A percentile compares a stretch with the other conserved stretches of the same genome.
phyloP scores from a whole-genome alignment of 75 land plant species.

The Chamaecyparis obtusa region DNA sequence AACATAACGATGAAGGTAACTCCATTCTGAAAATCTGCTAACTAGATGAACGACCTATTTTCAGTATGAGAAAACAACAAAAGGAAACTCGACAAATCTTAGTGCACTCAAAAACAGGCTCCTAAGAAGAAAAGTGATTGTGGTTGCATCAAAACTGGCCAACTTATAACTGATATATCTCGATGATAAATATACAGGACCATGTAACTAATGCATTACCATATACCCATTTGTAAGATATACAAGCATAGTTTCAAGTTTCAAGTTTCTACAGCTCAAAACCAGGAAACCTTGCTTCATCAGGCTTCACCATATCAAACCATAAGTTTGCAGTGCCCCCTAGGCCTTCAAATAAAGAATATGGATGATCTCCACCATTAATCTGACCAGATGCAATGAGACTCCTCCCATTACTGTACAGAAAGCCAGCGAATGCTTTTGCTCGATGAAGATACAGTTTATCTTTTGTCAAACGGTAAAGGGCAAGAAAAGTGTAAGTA shows the following conservation, averaged over 20 bases:
- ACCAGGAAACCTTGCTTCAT: slow-evolving; percentile 64
- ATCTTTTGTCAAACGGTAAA: slow-evolving; percentile 49
- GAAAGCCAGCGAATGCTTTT: slow-evolving; percentile 49
- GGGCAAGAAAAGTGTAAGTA: slow-evolving; percentile 69
- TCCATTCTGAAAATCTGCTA: not conserved
- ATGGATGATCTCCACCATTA: slow-evolving; percentile 42
- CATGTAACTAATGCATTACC: not conserved
- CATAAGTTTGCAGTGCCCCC: slow-evolving; percentile 70
- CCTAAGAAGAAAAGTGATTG: not conserved
- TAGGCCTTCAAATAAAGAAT: slow-evolving; percentile 72
- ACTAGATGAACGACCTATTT: not conserved
- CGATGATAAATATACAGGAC: not conserved
- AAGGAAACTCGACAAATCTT: not conserved
- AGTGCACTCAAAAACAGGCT: not conserved
- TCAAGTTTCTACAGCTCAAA: slow-evolving; percentile 46
- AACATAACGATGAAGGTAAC: too few species aligned
- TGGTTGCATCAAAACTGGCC: not conserved
- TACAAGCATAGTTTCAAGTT: not conserved
- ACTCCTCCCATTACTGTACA: slow-evolving; percentile 30
- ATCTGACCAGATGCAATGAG: slow-evolving; percentile 28
- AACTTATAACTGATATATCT: not conserved
- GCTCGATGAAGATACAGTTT: slow-evolving; percentile 54
- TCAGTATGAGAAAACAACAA: not conserved
- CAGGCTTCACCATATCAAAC: slow-evolving; percentile 62
- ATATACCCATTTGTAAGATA: not conserved